A percentile compares a stretch with the other conserved stretches of the same genome.
These are phyloP conservation scores for Plasmopara halstedii DNA, from an alignment of 352 stramenopile genomes.

Conservation along the genomic window DNA sequence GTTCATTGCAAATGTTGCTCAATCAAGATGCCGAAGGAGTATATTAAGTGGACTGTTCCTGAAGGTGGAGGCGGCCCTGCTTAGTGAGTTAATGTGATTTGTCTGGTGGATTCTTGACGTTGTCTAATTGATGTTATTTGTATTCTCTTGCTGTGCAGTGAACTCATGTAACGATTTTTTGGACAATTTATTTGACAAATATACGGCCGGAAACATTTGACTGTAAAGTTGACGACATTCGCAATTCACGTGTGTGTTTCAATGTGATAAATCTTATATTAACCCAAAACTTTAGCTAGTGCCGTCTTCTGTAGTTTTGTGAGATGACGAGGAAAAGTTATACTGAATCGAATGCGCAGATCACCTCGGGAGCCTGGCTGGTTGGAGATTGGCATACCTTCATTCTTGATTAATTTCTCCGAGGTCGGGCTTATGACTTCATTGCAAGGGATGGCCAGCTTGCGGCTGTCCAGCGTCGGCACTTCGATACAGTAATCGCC, in stretches of 20 bases:
- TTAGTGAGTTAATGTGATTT: slow-evolving; percentile 77
- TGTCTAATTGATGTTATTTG: slow-evolving; percentile 22
- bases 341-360: slow-evolving; percentile 93
- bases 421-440: slow-evolving; percentile 88
- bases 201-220: not conserved
- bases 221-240: no score
- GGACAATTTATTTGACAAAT: not conserved
- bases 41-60: slow-evolving; percentile 99
- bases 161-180: slow-evolving; percentile 48
- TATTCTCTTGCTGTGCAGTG: slow-evolving; percentile 27
- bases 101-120: not conserved
- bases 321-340: slow-evolving; percentile 93
- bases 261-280: no score
- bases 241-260: no score
- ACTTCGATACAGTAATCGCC: slow-evolving; percentile 91
- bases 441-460: slow-evolving; percentile 90
- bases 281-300: slow-evolving; percentile 73
- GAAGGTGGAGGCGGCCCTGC: slow-evolving; percentile 96
- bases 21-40: slow-evolving; percentile 99
- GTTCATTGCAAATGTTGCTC: slow-evolving; percentile 99
- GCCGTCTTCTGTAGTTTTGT: slow-evolving; percentile 87
- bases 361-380: slow-evolving; percentile 72
- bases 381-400: slow-evolving; percentile 92
- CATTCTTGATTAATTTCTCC: slow-evolving; percentile 88
- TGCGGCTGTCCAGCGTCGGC: slow-evolving; percentile 92